These are phyloP conservation scores for Colletotrichum coccodes DNA, from an alignment of 2,329 filamentous ascomycete species.

Conservation along the genomic window DNA sequence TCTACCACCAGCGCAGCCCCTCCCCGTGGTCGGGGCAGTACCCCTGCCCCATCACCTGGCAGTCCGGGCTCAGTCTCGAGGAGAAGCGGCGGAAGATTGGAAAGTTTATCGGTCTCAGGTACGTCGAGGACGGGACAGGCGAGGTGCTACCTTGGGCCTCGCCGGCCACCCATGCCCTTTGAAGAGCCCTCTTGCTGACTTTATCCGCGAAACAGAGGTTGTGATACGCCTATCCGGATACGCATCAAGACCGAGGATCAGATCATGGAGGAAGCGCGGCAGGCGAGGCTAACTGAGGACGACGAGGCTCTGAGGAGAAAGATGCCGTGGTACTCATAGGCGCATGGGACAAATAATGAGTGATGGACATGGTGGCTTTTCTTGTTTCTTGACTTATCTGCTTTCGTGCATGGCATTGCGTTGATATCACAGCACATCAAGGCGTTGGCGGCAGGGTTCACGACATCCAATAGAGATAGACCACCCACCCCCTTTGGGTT, in stretches of 20 bases:
- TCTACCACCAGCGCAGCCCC: constrained; percentile 77
- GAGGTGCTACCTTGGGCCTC: constrained; percentile 52
- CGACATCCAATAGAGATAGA: constrained; percentile 9
- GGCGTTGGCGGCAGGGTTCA: constrained; percentile 21
- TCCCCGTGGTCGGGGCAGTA: constrained; percentile 67
- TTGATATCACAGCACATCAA: constrained; percentile 29
- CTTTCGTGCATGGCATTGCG: constrained; percentile 31
- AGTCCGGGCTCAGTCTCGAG: constrained; percentile 60
- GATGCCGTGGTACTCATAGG: constrained; percentile 45
- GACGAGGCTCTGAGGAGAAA: constrained; percentile 62
- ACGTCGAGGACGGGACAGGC: constrained; percentile 48
- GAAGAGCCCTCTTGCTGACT: not conserved
- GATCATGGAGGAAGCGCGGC: constrained; percentile 54
- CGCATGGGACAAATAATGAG: too few relatives aligned
- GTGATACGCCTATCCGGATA: constrained; percentile 31
- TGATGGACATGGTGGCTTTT: too few relatives aligned
- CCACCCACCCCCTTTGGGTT: not conserved
- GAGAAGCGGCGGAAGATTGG: constrained; percentile 80
- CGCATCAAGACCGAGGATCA: constrained; percentile 56
- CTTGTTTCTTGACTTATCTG: not conserved
- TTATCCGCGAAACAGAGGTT: constrained; percentile 11
- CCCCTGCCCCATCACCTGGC: constrained; percentile 76
- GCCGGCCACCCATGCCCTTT: constrained; percentile 37
- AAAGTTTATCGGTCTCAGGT: constrained; percentile 77
- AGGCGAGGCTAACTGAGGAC: constrained; percentile 50